Base-by-base conservation (phyloP, 2,329 filamentous ascomycete species). In the Aschersonia sp. region DNA sequence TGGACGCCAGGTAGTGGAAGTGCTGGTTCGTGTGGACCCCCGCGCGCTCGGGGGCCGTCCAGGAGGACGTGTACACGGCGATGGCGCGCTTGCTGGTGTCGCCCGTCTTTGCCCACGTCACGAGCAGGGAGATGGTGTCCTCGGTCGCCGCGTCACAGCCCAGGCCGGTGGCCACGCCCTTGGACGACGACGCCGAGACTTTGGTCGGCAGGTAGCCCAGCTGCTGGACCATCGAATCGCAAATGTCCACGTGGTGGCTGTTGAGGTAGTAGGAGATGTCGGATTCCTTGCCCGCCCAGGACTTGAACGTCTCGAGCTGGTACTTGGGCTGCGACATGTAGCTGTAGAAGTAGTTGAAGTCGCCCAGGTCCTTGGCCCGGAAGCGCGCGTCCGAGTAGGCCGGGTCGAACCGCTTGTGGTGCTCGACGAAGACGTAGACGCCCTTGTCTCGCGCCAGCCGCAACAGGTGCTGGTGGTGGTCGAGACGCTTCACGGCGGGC, bases 341-440 rank as follows among this genome's bases (percentile, higher is more conserved):
- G 57, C 79, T 84, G 75, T 95, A 95, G 64, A 94, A 95, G 74
- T 95, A 95, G 73, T 94, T 95, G 79, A 95, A 95, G 67, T 95
- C 87, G 53, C 89, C 89, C 6, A 95, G 72, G 47, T 73, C 79
- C 59, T 78, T 69, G 11, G 87, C 86, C 56, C 83, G 81, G 68
- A 82, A 82, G 45, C 82, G 78, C 11, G 90, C 90, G 63, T 95
- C 89, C 11, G 86, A 79, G 69, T 95, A 95, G 29, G 87, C 87
- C 2, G 89, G 89, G 63, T 95, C 89, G 68, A 83, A 95, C 49
- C 90, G 87, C 73, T 95, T 95, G 76, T 95, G 89, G 69, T 95
- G 89, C 73, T 95, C 89, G 57, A 95, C 74, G 69, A 87, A 95
- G 54, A 95, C 87, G 62, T 89, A 90, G 49, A 95, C 88, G 53